Conservation (phyloP, 495 filamentous ascomycete genomes). For the Penicillium herquei region DNA sequence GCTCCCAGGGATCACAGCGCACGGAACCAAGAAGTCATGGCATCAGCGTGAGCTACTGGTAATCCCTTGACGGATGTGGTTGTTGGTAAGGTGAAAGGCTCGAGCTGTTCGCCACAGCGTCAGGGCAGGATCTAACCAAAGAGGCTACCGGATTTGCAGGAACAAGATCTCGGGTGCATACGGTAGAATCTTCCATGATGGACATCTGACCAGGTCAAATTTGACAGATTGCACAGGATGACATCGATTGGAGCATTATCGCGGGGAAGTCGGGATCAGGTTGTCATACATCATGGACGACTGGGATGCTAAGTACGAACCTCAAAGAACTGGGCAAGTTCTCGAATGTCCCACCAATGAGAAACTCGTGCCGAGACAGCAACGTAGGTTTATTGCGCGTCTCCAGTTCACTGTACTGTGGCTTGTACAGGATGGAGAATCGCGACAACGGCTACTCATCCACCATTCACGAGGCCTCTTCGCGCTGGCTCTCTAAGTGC, state of each 20-base stretch:
- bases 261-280: constrained; percentile 2
- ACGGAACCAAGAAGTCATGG: neutral
- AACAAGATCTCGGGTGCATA: constrained; percentile 4
- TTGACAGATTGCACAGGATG: neutral
- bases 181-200: constrained; percentile 2
- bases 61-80: neutral
- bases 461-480: constrained; percentile 20
- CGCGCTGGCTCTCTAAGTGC: constrained; percentile 34
- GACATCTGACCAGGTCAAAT: neutral
- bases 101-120: no score
- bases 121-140: neutral
- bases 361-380: neutral
- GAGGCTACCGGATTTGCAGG: neutral
- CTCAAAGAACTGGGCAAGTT: neutral
- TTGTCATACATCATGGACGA: constrained; percentile 15
- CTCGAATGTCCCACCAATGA: constrained; percentile 2
- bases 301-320: neutral
- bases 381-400: neutral
- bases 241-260: neutral
- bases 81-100: neutral
- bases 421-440: neutral
- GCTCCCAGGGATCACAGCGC: neutral
- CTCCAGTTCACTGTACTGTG: neutral
- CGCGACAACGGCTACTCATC: neutral
- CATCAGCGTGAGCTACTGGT: neutral